Base-by-base conservation (phyloP, 148 eudicot species). In the Gaultheria prostrata region DNA sequence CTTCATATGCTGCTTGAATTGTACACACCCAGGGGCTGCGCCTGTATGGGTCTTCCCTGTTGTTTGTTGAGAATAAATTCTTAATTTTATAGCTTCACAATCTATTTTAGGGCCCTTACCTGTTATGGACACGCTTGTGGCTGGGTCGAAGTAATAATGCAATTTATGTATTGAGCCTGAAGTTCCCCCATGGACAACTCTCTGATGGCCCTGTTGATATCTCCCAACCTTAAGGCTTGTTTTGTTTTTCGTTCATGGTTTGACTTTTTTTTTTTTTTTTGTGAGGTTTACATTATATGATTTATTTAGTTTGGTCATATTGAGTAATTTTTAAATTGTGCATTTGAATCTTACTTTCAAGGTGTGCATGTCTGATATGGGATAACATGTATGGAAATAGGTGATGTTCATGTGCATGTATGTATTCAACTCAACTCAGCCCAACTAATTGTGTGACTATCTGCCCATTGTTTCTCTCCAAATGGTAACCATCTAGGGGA, bases 11-110 rank as follows among this genome's bases (percentile, higher is more conserved):
- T 97, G 98, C 88, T 90, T 97, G 91, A 90, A 89, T 80, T 95
- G 97, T 78, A 80, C 93, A 61, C 95, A 97, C 83, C 94, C 98
- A 17, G 93, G 98, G 85, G 98, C 99, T 87, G 91, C 88, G 46
- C 99, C 99, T 95, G 99, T 97, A 95, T 83, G 24, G 61, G 54
- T 53, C 77, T 76, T 20, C 39, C 26, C 30, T 53, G 30, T 79
- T 65, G 18, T 43, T 45, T 28, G 35, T 83, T 80, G 53, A 33
- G 49, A 35, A 20, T 33, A 59, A 21, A 70, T 84, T 61, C 54
- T 61, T 3, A 20, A 53, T 26, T 32, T 28, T 46, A 51, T 24
- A 57, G 24, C 30, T 80, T 65, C 43, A 49, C 20, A 65, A 51
- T 50, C 3, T 24, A 14, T 6, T 21, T 67, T 63, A 26, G 14